Base-by-base conservation (phyloP, 2,329 filamentous ascomycete species). In the Coniochaeta sp. region DNA sequence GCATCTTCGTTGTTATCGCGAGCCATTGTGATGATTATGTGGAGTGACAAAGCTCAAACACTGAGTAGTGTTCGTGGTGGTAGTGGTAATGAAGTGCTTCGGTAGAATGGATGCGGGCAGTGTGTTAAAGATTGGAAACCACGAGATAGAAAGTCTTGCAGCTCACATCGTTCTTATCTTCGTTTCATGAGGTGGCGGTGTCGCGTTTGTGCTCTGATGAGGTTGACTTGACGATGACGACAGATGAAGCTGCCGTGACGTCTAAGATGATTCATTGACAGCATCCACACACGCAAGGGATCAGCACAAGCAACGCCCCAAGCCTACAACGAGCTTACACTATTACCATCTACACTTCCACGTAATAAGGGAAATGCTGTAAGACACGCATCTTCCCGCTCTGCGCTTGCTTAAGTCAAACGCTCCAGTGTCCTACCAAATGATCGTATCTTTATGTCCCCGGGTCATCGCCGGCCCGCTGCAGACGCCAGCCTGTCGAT, bases 1-100 rank as follows among this genome's bases (percentile, higher is more conserved):
- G 59, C 59, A 28, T 66, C 50, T 28, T 59, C 59, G 31, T 60
- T 31, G 31, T 59, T 47, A 26, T 44, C 55, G 55, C 11, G 31
- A 17, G 33, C 54, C 54, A 57, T 57, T 57, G 55, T 47, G 60
- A 59, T 55, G 43, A 26, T 59, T 26, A 16, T 34, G 16, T 8
- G 36, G 19, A 24, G 36, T 28, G 19, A 31, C 57, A 22, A n/a
- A 6, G n/a, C n/a, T n/a, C n/a, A n/a, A n/a, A n/a, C n/a, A n/a
- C n/a, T 57, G 31, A 17, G 28, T 36, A n/a, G 12, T 17, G 22
- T 1, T 8, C 11, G 52, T 55, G 14, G 28, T 38, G 47, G 17
- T 57, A 17, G 54, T 57, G 22, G n/a, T 14, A 3, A 38, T 1
- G 17, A 38, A n/a, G 50, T 33, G 28, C n/a, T n/a, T n/a, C n/a